Conservation (phyloP, 768 basidiomycete genomes). For the Auriscalpium orientale region DNA sequence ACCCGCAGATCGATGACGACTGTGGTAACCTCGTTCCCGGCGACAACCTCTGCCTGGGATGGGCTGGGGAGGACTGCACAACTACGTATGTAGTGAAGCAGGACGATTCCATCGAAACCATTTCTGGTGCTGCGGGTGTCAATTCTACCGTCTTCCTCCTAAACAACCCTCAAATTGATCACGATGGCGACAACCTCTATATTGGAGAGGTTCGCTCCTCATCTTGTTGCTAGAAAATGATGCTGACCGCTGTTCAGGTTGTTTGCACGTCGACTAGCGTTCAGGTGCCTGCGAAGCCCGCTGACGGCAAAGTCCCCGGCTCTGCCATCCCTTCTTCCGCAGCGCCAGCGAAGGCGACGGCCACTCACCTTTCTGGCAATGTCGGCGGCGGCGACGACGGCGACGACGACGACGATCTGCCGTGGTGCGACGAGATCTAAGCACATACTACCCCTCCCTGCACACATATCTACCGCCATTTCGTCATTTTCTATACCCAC, state of each 20-base stretch:
- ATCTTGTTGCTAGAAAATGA: not conserved
- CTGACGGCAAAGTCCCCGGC: conserved; percentile 19
- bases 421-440: conserved; percentile 47
- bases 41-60: conserved; percentile 53
- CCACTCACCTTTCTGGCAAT: not conserved
- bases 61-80: conserved; percentile 50
- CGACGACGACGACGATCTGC: conserved; percentile 35
- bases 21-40: conserved; percentile 57
- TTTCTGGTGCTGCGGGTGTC: conserved; percentile 35
- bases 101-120: conserved; percentile 51
- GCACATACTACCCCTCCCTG: not conserved
- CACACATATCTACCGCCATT: not conserved
- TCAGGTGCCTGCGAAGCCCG: conserved; percentile 35
- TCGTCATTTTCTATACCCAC: not conserved
- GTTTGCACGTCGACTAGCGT: conserved; percentile 41
- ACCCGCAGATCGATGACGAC: conserved; percentile 41
- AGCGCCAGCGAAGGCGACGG: conserved; percentile 11
- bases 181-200: conserved; percentile 58
- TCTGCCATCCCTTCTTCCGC: conserved; percentile 18
- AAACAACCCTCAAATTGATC: conserved; percentile 73
- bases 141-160: conserved; percentile 46
- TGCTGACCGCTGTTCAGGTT: conserved; percentile 30
- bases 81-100: conserved; percentile 49
- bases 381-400: conserved; percentile 15
- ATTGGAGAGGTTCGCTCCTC: conserved; percentile 53